Evolutionary conservation across 2,329 filamentous ascomycete species (phyloP).

Genomic region (Penicillium crustosum): DNA sequence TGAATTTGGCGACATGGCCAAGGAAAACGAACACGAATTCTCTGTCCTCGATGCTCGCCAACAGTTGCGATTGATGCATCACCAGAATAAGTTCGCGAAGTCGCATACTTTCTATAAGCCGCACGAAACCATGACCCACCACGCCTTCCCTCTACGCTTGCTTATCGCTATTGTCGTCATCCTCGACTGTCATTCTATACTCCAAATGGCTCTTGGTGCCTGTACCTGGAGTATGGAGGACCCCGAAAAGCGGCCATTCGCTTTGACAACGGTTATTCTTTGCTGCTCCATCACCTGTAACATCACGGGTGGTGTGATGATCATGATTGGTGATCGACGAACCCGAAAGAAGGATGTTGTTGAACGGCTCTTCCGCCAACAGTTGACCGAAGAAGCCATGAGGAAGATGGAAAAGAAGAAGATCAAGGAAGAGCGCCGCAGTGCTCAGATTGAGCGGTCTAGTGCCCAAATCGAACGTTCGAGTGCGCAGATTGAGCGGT

Average conservation of each 20-base stretch:
- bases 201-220: slow-evolving; percentile 77
- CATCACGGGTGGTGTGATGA: slow-evolving; percentile 72
- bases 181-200: slow-evolving; percentile 73
- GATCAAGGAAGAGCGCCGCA: slow-evolving; percentile 40
- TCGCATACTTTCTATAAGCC: slow-evolving; percentile 89
- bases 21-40: slow-evolving; percentile 54
- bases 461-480: slow-evolving; percentile 2
- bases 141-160: slow-evolving; percentile 72
- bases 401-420: slow-evolving; percentile 55
- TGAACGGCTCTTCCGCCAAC: slow-evolving; percentile 72
- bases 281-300: slow-evolving; percentile 77
- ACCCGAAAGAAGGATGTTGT: slow-evolving; percentile 85
- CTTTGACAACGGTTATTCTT: slow-evolving; percentile 77
- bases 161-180: slow-evolving; percentile 76
- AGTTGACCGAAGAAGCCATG: slow-evolving; percentile 68
- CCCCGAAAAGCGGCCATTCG: slow-evolving; percentile 61
- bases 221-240: slow-evolving; percentile 79
- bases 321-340: slow-evolving; percentile 71
- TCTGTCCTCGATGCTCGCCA: slow-evolving; percentile 66
- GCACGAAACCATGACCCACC: slow-evolving; percentile 78
- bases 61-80: slow-evolving; percentile 69
- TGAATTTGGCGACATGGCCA: slow-evolving; percentile 43
- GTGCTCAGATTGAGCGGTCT: slow-evolving; percentile 18
- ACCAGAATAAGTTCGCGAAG: slow-evolving; percentile 76
- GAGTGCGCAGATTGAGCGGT: not conserved